Base-by-base conservation (phyloP, 257 asterid species). In the Fraxinus pennsylvanica region DNA sequence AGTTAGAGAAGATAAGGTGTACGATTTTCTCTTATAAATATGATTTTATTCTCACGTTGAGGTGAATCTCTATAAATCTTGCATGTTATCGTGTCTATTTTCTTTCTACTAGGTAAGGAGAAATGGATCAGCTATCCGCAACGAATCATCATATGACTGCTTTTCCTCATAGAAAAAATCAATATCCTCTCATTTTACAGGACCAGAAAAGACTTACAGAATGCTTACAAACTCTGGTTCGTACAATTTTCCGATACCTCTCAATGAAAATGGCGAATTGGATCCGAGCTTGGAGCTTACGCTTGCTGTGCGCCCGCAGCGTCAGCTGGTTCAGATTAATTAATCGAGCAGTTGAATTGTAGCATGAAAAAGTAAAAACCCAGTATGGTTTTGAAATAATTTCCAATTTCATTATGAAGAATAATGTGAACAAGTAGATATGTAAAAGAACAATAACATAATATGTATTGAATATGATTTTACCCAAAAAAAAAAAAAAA, bases 261-360 rank as follows among this genome's bases (percentile, higher is more conserved):
- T 12, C 33, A 63, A 63, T 19, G 36, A 63, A 63, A 63, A 63
- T 25, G 13, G 12, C 33, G 69, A 25, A 22, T 63, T 63, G 17
- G 35, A 25, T 27, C 69, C 35, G 19, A 22, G 69, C 69, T 63
- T 63, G 69, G 69, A 63, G 35, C 69, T 63, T 10, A 63, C 69
- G 1, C 69, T 63, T 25, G 35, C 69, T 3, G 69, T 13, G 17
- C 13, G 5, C 27, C 33, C 35, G 8, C 69, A 25, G 33, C 69
- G 36, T 25, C 35, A 63, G 35, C 35, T 63, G 14, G 69, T 63
- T 22, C 36, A 25, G 69, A 63, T 19, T 21, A 27, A 63, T 27
- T 9, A 63, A 63, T 22, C 69, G 10, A 63, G 15, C 69, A 25
- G 33, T 22, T 25, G 69, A 4, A 10, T 25, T 63, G 35, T 63